Evolutionary conservation across 2,329 filamentous ascomycete genomes (phyloP), one percentile per base, ranked within the genome.

Genomic region (Didymella pinodella): DNA sequence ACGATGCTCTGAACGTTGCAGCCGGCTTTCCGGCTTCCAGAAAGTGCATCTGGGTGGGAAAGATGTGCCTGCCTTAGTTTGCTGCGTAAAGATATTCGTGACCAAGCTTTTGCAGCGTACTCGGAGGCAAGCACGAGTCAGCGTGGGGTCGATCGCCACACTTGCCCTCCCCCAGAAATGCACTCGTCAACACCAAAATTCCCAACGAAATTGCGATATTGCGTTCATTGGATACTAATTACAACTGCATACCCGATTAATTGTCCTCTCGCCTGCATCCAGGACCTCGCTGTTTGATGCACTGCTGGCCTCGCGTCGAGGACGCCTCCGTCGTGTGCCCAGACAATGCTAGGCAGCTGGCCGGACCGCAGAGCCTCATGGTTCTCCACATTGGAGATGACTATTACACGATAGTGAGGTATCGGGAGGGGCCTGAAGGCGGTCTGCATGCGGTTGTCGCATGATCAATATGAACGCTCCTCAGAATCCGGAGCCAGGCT

Each of bases 291-390:
- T 26, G 18, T 26, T 47, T n/a, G 12, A 18, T 34, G 38, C 48
- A 47, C 31, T 28, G 41, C 34, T 41, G 20, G 38, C 38, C 38
- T 49, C 28, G 38, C 20, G 18, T 50, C 46, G 40, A 54, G 7
- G 29, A 14, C 45, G 25, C 38, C 51, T 47, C 43, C 36, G 36
- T 54, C 38, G 31, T 48, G 49, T 45, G 40, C 40, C 55, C 32
- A 59, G 56, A 54, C 40, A 22, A 31, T 45, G 38, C 38, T 52
- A 44, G 48, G 28, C 36, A 40, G 18, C 46, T 59, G 40, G 46
- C 45, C 50, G 50, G 50, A 50, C 50, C 56, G 56, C 50, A 54
- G 55, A 58, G 56, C 50, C 56, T 59, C 56, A 59, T 46, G 45
- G 16, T 43, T 57, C 56, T 54, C 56, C 50, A 59, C 56, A 54